Evolutionary conservation across 805 yeast genomes (phyloP).

Genomic region (Cyberlindnera amylophila): DNA sequence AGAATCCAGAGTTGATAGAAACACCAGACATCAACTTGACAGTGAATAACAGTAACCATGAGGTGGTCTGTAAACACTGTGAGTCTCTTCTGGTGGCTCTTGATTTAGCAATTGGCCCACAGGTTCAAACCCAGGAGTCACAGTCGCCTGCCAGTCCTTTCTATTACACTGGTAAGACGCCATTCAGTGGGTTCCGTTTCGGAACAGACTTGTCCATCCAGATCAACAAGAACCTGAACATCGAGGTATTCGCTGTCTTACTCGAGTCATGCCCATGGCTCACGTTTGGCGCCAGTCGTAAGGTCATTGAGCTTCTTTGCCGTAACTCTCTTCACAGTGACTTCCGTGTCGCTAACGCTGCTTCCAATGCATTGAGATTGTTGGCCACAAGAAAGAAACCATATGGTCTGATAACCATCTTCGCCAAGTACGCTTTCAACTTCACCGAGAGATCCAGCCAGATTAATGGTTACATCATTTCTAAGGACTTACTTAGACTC

Average conservation of each 20-base stretch:
- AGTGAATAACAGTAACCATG: constrained; percentile 45
- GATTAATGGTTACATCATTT: constrained; percentile 54
- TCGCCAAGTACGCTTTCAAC: constrained; percentile 76
- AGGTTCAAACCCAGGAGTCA: constrained; percentile 17
- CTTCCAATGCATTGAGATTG: constrained; percentile 58
- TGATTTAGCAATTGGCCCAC: constrained; percentile 53
- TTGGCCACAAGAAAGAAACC: constrained; percentile 70
- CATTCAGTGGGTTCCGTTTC: constrained; percentile 37
- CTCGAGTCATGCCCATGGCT: constrained; percentile 77
- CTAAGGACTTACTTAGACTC: constrained; percentile 58
- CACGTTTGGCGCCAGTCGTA: constrained; percentile 51
- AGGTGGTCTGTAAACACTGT: constrained; percentile 61
- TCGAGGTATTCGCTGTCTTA: constrained; percentile 64
- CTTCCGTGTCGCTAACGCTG: constrained; percentile 55
- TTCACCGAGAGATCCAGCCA: constrained; percentile 68
- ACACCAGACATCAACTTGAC: constrained; percentile 32
- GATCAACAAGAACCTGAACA: constrained; percentile 35
- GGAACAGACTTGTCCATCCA: constrained; percentile 38
- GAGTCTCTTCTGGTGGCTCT: constrained; percentile 52
- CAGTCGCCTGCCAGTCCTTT: constrained; percentile 34
- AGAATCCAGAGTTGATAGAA: constrained; percentile 31
- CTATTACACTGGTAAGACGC: constrained; percentile 30
- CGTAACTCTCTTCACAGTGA: constrained; percentile 72
- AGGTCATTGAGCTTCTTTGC: constrained; percentile 70
- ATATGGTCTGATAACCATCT: constrained; percentile 62